phyloP scores from a whole-genome alignment of 805 yeast species.

The Priceomyces medius region DNA sequence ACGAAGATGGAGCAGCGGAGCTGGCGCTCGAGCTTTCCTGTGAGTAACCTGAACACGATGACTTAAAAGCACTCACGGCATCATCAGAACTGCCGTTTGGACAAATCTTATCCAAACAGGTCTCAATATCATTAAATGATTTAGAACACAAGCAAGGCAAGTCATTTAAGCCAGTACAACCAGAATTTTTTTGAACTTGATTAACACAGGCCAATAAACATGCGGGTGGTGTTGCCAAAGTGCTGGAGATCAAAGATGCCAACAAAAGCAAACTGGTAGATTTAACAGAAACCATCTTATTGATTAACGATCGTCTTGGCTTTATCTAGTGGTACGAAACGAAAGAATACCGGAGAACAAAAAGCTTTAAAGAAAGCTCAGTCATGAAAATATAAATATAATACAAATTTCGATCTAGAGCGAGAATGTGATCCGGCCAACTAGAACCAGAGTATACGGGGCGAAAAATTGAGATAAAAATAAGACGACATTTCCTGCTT shows the following conservation, averaged over 20 bases:
- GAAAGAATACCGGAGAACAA: slow-evolving; percentile 1
- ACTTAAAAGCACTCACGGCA: slow-evolving; percentile 60
- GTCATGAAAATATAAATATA: neutral
- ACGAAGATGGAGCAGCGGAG: slow-evolving; percentile 14
- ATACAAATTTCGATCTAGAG: slow-evolving; percentile 2
- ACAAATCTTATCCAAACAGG: slow-evolving; percentile 68
- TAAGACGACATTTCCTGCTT: slow-evolving; percentile 3
- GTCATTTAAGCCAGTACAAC: slow-evolving; percentile 61
- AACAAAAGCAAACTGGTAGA: slow-evolving; percentile 29
- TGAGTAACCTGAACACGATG: slow-evolving; percentile 50
- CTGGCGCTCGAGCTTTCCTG: slow-evolving; percentile 18
- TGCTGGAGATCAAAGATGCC: slow-evolving; percentile 43
- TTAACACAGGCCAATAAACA: slow-evolving; percentile 88
- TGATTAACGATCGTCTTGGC: slow-evolving; percentile 8
- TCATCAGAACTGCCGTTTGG: slow-evolving; percentile 57
- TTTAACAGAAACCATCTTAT: slow-evolving; percentile 15
- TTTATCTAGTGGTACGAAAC: slow-evolving; percentile 1
- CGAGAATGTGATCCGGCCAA: neutral
- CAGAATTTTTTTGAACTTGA: slow-evolving; percentile 56
- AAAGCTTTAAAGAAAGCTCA: too few relatives aligned
- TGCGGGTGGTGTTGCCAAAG: slow-evolving; percentile 82
- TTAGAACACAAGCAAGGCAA: slow-evolving; percentile 66
- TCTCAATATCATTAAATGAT: slow-evolving; percentile 51
- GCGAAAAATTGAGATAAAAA: slow-evolving; percentile 1
- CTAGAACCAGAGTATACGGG: neutral